Evolutionary conservation across 768 basidiomycete species (phyloP).

Genomic region (Boletellus sp.): DNA sequence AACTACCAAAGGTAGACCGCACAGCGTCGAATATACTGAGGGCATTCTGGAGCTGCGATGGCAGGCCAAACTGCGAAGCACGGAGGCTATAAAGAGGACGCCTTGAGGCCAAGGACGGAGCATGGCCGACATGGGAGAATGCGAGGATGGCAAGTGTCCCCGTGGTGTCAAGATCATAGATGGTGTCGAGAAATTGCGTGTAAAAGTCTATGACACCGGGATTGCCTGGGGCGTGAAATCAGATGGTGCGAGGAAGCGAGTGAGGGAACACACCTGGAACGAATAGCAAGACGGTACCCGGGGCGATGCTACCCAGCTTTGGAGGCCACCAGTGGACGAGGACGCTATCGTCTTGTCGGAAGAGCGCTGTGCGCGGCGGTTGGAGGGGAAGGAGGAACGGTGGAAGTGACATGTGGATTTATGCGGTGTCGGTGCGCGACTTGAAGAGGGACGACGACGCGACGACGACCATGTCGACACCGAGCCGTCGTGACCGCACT

Average conservation of each 20-base stretch:
- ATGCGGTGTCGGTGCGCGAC: too few species aligned
- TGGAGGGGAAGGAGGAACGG: slow-evolving; percentile 10
- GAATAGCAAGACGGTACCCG: slow-evolving; percentile 42
- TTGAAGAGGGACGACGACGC: too few species aligned
- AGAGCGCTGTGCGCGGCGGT: slow-evolving; percentile 5
- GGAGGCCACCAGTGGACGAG: slow-evolving; percentile 56
- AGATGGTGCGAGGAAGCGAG: neutral
- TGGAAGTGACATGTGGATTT: slow-evolving; percentile 1
- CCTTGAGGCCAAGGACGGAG: slow-evolving; percentile 33
- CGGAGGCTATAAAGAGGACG: slow-evolving; percentile 5
- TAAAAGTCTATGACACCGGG: slow-evolving; percentile 69
- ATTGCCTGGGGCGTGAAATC: slow-evolving; percentile 35
- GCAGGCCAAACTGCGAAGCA: slow-evolving; percentile 34
- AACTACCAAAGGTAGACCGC: slow-evolving; percentile 26
- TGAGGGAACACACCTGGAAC: slow-evolving; percentile 40
- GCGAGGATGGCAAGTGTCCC: slow-evolving; percentile 50
- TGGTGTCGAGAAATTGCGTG: slow-evolving; percentile 52
- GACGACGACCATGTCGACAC: too few species aligned
- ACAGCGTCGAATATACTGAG: slow-evolving; percentile 52
- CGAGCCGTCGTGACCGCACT: too few species aligned
- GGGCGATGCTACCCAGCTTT: slow-evolving; percentile 7
- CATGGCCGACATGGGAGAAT: slow-evolving; percentile 64
- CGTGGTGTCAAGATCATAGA: slow-evolving; percentile 38
- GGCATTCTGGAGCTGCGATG: slow-evolving; percentile 51
- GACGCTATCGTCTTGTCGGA: slow-evolving; percentile 13